Evolutionary conservation across 345 rosid genomes (phyloP).

Genomic region (Boechera retrofracta): DNA sequence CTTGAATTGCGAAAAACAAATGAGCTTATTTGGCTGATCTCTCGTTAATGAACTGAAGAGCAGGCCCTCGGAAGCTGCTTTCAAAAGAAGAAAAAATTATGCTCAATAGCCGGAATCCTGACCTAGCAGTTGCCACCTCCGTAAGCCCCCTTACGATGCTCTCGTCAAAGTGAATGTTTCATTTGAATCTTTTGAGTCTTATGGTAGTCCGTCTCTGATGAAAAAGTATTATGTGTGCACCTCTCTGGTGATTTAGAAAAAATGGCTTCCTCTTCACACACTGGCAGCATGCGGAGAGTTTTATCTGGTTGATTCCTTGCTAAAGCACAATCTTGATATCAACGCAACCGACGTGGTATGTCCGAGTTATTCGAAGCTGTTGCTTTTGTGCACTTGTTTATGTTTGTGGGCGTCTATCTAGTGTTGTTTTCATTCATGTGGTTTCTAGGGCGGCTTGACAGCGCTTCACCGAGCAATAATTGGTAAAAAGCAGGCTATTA

Average conservation of each 20-base stretch:
- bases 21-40: slow-evolving; percentile 20
- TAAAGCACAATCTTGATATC: slow-evolving; percentile 82
- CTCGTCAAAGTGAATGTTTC: not conserved
- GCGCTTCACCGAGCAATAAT: slow-evolving; percentile 87
- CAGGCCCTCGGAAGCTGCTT: slow-evolving; percentile 72
- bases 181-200: slow-evolving; percentile 1
- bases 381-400: not conserved
- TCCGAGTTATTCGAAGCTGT: not conserved
- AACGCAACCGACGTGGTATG: slow-evolving; percentile 76
- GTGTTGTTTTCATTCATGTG: slow-evolving; percentile 23
- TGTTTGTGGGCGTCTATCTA: not conserved
- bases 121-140: slow-evolving; percentile 73
- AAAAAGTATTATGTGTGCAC: not conserved
- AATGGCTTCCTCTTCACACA: slow-evolving; percentile 89
- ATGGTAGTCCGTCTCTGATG: not conserved
- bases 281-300: slow-evolving; percentile 93
- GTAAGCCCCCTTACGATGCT: slow-evolving; percentile 52
- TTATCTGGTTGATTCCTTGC: slow-evolving; percentile 69
- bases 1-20: not conserved
- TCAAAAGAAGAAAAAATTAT: slow-evolving; percentile 78
- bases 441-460: slow-evolving; percentile 73
- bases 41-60: not conserved
- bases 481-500: slow-evolving; percentile 83
- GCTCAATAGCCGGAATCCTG: slow-evolving; percentile 71
- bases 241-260: slow-evolving; percentile 48